These are phyloP conservation scores for Nicotiana sylvestris DNA, from an alignment of 257 asterid species.

Conservation along the genomic window DNA sequence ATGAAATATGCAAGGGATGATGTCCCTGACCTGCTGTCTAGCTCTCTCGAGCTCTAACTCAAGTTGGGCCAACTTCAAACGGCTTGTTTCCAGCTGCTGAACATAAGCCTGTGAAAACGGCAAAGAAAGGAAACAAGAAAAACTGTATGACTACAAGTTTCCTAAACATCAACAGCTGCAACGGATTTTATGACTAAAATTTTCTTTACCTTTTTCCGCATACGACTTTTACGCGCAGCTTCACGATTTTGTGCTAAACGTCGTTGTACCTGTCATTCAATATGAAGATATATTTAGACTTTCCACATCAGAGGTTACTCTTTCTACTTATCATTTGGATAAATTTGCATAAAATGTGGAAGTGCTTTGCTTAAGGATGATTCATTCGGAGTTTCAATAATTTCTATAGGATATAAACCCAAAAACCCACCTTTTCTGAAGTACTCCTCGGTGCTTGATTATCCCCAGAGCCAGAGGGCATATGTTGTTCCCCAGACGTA, in stretches of 20 bases:
- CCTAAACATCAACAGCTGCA: background rate
- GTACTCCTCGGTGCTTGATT: constrained; percentile 41
- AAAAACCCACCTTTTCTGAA: constrained; percentile 59
- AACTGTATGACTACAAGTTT: background rate
- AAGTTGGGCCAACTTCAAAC: constrained; percentile 82
- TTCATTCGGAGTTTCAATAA: background rate
- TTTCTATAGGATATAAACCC: background rate
- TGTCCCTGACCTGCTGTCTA: constrained; percentile 53
- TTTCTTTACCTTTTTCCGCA: constrained; percentile 70
- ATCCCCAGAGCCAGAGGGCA: constrained; percentile 47
- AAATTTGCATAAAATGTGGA: background rate
- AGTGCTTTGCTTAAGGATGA: background rate
- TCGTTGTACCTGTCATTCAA: constrained; percentile 49
- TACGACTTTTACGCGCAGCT: constrained; percentile 92
- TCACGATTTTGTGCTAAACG: constrained; percentile 93
- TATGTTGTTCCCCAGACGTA: constrained; percentile 53
- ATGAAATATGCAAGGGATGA: background rate
- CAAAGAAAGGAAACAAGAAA: background rate
- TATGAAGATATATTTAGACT: background rate
- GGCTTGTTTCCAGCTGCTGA: constrained; percentile 80
- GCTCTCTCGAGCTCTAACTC: constrained; percentile 86
- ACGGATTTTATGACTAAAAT: background rate
- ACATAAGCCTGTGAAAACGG: constrained; percentile 63
- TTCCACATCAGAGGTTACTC: background rate
- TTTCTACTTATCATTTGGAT: background rate